Base-by-base conservation (phyloP, 73 alveolate genomes). In the Paramecium sonneborni region DNA sequence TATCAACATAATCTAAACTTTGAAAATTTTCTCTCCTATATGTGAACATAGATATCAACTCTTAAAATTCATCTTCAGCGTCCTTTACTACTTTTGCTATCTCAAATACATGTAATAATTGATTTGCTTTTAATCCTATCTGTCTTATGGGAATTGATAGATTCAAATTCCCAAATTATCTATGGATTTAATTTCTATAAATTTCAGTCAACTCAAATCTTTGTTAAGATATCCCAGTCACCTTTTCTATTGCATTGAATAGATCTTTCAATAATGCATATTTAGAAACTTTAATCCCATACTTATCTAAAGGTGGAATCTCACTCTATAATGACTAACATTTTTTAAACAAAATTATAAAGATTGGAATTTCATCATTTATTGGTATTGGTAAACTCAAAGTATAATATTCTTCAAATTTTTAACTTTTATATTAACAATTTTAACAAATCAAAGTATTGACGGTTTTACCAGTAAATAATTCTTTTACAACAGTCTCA, bases 391-490 rank as follows among this genome's bases (percentile, higher is more conserved):
- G 96, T 35, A 93, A 57, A 38, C 93, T 76, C 9, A 93, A 46
- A 41, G 92, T 93, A 68, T 41, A 58, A 57, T 74, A 93, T 15
- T 86, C 92, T 41, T 93, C 96, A 79, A 76, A 76, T 41, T 86
- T 70, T 15, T 86, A 85, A 39, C 56, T 92, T 26, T 74, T 68
- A 24, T 46, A 28, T 82, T 79, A 72, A 57, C 96, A 93, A 20
- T 48, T 72, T 20, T 23, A 56, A 55, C 96, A 93, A 6, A 35
- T 35, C 23, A 93, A 69, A 7, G 85, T 92, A 76, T 86, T 93
- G 11, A 93, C 82, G 5, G 95, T 92, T 14, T 91, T 58, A 34
- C 96, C 96, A 84, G 72, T 93, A 39, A 79, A 93, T 30, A 93
- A 30, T 57, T 93, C 96, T 38, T 92, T 85, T n/a, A 93, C 68